Conservation (phyloP, 2,329 filamentous ascomycete genomes). For the Dothistroma pini region DNA sequence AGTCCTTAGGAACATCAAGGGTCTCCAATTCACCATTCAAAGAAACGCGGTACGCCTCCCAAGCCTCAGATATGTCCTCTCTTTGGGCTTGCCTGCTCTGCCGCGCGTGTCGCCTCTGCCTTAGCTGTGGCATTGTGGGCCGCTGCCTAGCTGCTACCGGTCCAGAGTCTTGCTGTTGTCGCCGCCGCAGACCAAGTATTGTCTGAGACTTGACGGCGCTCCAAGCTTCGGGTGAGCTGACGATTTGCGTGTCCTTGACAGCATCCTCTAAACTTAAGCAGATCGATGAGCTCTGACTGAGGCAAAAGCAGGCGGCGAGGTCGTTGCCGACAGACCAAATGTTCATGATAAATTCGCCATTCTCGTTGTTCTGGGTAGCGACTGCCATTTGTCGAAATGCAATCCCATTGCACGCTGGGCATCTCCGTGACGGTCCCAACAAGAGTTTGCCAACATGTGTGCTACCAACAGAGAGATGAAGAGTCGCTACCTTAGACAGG, state of each 20-base stretch:
- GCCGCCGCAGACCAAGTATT: constrained; percentile 27
- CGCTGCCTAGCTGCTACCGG: background rate
- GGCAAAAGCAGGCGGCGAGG: constrained; percentile 31
- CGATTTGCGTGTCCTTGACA: constrained; percentile 8
- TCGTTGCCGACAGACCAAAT: constrained; percentile 26
- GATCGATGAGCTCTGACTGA: constrained; percentile 10
- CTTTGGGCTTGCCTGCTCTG: constrained; percentile 12
- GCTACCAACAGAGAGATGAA: constrained; percentile 15
- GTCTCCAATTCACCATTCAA: constrained; percentile 45
- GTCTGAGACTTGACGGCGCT: constrained; percentile 20
- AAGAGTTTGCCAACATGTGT: constrained; percentile 14
- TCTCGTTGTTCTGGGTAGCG: constrained; percentile 46
- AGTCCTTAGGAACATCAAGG: constrained; percentile 43
- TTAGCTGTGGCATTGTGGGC: constrained; percentile 8
- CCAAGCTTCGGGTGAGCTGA: constrained; percentile 24
- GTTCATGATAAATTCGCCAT: constrained; percentile 19
- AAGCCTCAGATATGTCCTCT: constrained; percentile 35
- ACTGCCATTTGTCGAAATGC: constrained; percentile 62
- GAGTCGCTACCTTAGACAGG: constrained; percentile 15
- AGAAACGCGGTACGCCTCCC: constrained; percentile 55
- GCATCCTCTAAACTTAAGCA: constrained; percentile 18
- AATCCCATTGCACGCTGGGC: constrained; percentile 50
- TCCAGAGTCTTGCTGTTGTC: constrained; percentile 14
- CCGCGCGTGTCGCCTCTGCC: constrained; percentile 16
- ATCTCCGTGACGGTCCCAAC: constrained; percentile 39